These are phyloP conservation scores for Linum lewisii DNA, from an alignment of 345 rosid genomes.

Conservation along the genomic window DNA sequence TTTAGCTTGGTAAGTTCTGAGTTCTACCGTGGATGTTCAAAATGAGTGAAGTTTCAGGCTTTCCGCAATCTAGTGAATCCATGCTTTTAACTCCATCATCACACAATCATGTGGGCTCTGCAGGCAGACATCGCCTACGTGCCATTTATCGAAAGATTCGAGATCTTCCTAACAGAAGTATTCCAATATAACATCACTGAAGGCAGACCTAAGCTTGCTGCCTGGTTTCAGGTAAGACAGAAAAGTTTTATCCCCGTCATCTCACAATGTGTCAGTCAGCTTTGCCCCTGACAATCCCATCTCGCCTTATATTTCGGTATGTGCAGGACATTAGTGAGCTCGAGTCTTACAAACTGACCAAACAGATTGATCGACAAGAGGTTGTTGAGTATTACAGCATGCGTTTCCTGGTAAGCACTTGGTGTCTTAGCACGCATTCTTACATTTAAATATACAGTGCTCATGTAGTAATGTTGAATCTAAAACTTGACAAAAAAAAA, in stretches of 20 bases:
- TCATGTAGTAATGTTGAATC: background rate
- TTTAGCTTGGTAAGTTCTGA: background rate
- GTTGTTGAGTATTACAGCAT: background rate
- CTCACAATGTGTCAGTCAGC: too few species aligned
- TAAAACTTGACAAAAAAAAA: background rate
- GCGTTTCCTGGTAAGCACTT: conserved; percentile 2
- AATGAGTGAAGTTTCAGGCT: too few species aligned
- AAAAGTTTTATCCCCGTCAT: too few species aligned
- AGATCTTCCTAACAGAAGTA: background rate
- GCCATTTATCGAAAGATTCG: background rate
- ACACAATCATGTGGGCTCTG: too few species aligned
- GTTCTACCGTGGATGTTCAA: too few species aligned
- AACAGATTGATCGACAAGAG: background rate
- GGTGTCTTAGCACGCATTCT: too few species aligned
- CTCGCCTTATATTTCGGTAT: too few species aligned
- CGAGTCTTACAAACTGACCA: background rate
- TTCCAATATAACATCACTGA: background rate
- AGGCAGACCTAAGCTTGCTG: conserved; percentile 3
- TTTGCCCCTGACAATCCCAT: too few species aligned
- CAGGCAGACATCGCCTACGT: conserved; percentile 4
- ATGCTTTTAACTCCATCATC: too few species aligned
- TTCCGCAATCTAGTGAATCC: too few species aligned
- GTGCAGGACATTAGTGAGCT: conserved; percentile 1
- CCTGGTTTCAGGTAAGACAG: conserved; percentile 1
- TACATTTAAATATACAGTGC: too few species aligned